phyloP scores from a whole-genome alignment of 2,329 filamentous ascomycete genomes.

The Paecilomyces variotii region DNA sequence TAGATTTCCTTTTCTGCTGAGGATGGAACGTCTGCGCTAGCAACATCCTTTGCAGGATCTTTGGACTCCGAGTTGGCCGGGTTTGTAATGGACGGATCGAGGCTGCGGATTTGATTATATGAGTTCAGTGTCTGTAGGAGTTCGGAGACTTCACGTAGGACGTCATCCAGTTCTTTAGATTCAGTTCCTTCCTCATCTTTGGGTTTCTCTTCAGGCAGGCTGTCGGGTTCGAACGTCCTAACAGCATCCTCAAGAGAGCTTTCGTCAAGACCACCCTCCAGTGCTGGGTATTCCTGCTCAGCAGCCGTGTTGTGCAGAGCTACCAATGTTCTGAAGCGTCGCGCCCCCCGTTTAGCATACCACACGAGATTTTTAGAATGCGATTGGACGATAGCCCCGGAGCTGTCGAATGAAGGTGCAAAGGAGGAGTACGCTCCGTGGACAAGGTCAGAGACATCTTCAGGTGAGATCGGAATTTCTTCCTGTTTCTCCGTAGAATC shows the following conservation, averaged over 20 bases:
- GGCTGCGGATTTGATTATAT: conserved; percentile 53
- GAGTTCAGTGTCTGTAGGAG: conserved; percentile 55
- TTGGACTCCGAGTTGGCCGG: conserved; percentile 25
- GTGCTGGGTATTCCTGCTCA: conserved; percentile 13
- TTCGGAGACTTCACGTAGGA: conserved; percentile 52
- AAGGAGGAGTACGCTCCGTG: conserved; percentile 42
- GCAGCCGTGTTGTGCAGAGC: conserved; percentile 14
- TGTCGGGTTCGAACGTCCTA: conserved; percentile 32
- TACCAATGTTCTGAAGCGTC: conserved; percentile 29
- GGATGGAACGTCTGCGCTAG: conserved; percentile 45
- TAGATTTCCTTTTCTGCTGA: conserved; percentile 54
- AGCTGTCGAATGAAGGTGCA: conserved; percentile 40
- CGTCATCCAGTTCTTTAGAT: conserved; percentile 40
- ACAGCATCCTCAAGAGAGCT: conserved; percentile 35
- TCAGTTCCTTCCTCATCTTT: conserved; percentile 26
- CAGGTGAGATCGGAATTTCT: conserved; percentile 21
- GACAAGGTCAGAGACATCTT: conserved; percentile 28
- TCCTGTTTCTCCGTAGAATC: conserved; percentile 13
- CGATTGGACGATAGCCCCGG: conserved; percentile 33
- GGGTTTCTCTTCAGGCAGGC: conserved; percentile 17
- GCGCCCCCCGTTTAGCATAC: conserved; percentile 37
- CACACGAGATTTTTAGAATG: conserved; percentile 37
- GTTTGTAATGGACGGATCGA: conserved; percentile 21
- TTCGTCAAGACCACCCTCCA: conserved; percentile 28
- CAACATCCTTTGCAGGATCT: conserved; percentile 18